Percentiles rank a stretch among this genome's conserved stretches.
Evolutionary conservation across 805 yeast species (phyloP).

Genomic region (Millerago galiae): DNA sequence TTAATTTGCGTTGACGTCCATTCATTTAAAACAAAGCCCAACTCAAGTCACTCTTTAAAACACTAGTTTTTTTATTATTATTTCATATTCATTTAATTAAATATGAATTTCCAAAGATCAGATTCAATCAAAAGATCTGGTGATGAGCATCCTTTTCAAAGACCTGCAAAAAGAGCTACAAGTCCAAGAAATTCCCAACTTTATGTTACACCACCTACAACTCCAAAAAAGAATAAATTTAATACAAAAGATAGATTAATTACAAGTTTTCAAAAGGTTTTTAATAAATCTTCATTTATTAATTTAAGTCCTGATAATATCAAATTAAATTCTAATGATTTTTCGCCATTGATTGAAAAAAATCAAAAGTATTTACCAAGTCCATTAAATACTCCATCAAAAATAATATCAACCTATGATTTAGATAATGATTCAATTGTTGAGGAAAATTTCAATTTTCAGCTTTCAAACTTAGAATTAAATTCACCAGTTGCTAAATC

Average conservation of each 20-base stretch:
- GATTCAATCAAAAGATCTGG: constrained; percentile 19
- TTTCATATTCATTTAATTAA: not conserved
- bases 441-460: constrained; percentile 1
- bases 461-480: constrained; percentile 7
- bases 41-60: constrained; percentile 5
- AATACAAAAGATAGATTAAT: constrained; percentile 13
- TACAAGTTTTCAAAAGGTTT: constrained; percentile 20
- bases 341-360: not conserved
- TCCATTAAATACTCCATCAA: constrained; percentile 1
- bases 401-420: not conserved
- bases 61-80: constrained; percentile 4
- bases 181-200: constrained; percentile 10
- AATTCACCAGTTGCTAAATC: not conserved
- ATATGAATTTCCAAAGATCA: constrained; percentile 3
- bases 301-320: not conserved
- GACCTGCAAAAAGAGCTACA: constrained; percentile 16
- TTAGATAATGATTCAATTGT: not conserved
- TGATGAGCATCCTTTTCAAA: constrained; percentile 12
- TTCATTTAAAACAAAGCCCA: constrained; percentile 15
- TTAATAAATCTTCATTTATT: constrained; percentile 6
- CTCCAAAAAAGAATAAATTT: constrained; percentile 10
- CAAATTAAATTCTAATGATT: no score
- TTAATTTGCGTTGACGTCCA: constrained; percentile 29
- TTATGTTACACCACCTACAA: constrained; percentile 15
- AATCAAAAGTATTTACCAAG: not conserved